Conservation (phyloP, 2,329 filamentous ascomycete species). For the Exophiala alcalophila region DNA sequence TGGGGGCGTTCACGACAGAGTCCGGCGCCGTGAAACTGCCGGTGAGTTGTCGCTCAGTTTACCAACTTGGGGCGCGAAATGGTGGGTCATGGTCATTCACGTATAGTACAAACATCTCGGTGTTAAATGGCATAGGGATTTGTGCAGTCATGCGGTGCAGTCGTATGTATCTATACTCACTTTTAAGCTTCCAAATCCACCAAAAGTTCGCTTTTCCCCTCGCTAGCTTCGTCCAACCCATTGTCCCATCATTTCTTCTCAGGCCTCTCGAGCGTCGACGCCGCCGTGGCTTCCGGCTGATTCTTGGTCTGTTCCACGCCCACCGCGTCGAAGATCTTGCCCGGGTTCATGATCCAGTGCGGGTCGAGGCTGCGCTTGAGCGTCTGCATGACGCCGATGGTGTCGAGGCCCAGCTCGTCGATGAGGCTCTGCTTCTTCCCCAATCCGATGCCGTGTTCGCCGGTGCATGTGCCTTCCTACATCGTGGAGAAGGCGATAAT, state of each 20-base stretch:
- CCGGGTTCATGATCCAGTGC: constrained; percentile 84
- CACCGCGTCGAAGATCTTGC: constrained; percentile 78
- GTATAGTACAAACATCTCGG: too few species aligned
- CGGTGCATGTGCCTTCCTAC: constrained; percentile 41
- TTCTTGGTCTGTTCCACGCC: constrained; percentile 6
- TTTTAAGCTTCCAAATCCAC: not conserved
- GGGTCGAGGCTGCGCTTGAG: constrained; percentile 84
- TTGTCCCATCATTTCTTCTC: constrained; percentile 1
- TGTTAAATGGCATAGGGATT: too few species aligned
- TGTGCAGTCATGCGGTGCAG: too few species aligned
- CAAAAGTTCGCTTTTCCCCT: not conserved
- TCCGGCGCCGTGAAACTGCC: too few species aligned
- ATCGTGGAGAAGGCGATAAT: constrained; percentile 50
- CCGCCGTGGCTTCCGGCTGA: constrained; percentile 18
- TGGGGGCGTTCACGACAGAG: too few species aligned
- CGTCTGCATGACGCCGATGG: constrained; percentile 77
- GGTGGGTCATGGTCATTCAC: too few species aligned
- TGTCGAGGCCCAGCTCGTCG: constrained; percentile 75
- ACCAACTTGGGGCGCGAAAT: too few species aligned
- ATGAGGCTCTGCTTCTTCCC: constrained; percentile 79
- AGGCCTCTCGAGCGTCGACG: constrained; percentile 22
- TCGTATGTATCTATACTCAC: not conserved
- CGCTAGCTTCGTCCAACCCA: not conserved
- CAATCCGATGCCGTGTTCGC: constrained; percentile 81
- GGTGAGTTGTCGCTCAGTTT: too few species aligned